Percentiles rank a stretch among this genome's conserved stretches.
Evolutionary conservation across 2,329 filamentous ascomycete genomes (phyloP).

Genomic region (Allantophomopsis lycopodina): DNA sequence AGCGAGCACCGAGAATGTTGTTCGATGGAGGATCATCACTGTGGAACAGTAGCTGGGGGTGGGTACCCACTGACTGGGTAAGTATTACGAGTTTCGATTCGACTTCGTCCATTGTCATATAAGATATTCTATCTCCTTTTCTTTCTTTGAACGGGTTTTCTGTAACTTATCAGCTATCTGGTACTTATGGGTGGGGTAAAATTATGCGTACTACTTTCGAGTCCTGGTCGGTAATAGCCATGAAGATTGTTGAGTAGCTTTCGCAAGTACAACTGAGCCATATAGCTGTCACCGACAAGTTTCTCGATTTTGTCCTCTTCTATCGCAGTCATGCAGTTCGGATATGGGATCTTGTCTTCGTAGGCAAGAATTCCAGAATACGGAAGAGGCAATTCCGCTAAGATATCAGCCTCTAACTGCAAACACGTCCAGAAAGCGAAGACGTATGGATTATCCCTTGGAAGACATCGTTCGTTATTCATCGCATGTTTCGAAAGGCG

Average conservation of each 20-base stretch:
- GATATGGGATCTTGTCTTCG: conserved; percentile 53
- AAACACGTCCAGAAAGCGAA: conserved; percentile 89
- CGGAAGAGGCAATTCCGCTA: conserved; percentile 65
- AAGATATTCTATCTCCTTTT: too few relatives aligned
- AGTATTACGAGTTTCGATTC: neutral
- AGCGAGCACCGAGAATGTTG: conserved; percentile 69
- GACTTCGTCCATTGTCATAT: neutral
- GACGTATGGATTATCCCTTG: conserved; percentile 47
- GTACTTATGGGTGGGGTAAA: too few relatives aligned
- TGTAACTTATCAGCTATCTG: neutral
- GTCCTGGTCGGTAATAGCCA: conserved; percentile 17
- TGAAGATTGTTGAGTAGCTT: conserved; percentile 53
- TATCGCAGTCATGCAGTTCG: conserved; percentile 34
- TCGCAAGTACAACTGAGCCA: conserved; percentile 48
- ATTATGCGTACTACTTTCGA: conserved; percentile 1
- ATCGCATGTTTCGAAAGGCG: conserved; percentile 10
- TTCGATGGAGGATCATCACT: conserved; percentile 49
- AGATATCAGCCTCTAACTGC: conserved; percentile 88
- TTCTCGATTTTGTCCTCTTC: conserved; percentile 28
- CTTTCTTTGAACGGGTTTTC: neutral
- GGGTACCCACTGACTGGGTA: neutral
- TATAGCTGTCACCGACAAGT: conserved; percentile 42
- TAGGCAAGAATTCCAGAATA: conserved; percentile 47
- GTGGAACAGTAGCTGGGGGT: conserved; percentile 17
- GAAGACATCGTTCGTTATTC: conserved; percentile 3